Evolutionary conservation across 1,139 yeast species (phyloP).

Genomic region (Geotrichum cucujoidarum): DNA sequence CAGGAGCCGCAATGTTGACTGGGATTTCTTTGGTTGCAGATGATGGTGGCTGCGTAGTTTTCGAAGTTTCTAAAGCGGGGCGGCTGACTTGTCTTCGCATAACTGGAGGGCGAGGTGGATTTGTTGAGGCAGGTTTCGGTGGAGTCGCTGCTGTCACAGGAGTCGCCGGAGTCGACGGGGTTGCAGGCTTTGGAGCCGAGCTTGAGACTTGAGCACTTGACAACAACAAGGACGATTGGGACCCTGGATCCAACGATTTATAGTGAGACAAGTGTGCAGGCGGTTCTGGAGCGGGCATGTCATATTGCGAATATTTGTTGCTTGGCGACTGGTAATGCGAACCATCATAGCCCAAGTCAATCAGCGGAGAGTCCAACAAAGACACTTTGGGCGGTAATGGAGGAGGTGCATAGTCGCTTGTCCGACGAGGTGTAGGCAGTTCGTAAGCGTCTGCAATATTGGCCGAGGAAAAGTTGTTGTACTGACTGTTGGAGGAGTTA

Average conservation of each 20-base stretch:
- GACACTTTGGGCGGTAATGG: slow-evolving; percentile 18
- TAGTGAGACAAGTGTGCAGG: slow-evolving; percentile 10
- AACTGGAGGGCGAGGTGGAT: slow-evolving; percentile 6
- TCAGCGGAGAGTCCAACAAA: slow-evolving; percentile 2
- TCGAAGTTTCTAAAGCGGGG: neutral
- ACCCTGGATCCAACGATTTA: slow-evolving; percentile 5
- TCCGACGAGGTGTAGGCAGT: neutral
- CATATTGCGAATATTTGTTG: neutral
- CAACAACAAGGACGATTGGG: neutral
- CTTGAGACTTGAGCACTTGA: no score
- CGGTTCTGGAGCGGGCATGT: neutral
- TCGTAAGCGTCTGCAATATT: slow-evolving; percentile 6
- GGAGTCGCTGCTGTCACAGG: neutral
- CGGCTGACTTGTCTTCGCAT: slow-evolving; percentile 15
- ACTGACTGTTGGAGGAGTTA: neutral
- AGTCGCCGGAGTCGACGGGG: no score
- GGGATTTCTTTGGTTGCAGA: no score
- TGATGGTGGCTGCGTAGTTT: neutral
- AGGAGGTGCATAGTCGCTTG: slow-evolving; percentile 8
- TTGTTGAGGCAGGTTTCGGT: neutral
- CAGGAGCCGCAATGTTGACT: neutral
- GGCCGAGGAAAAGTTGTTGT: neutral
- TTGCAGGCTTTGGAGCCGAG: no score
- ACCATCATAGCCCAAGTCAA: neutral
- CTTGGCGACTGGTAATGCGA: neutral